phyloP scores from a whole-genome alignment of 2,329 filamentous ascomycete genomes.

The Phaeosphaeria sp. region DNA sequence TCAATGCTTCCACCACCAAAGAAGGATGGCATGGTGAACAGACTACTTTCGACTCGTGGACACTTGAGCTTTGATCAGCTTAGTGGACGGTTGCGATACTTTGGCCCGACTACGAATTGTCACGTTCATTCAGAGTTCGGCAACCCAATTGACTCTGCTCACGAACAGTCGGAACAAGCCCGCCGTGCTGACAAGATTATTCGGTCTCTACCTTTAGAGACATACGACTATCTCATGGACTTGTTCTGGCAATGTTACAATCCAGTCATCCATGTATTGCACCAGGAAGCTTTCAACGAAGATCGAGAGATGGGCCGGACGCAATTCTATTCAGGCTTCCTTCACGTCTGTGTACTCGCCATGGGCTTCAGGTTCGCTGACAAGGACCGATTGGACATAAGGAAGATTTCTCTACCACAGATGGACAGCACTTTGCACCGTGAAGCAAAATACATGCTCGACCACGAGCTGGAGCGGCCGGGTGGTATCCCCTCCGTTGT shows the following conservation, averaged over 20 bases:
- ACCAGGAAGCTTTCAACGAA: conserved; percentile 58
- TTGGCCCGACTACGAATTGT: conserved; percentile 61
- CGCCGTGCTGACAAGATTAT: conserved; percentile 58
- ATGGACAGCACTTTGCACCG: conserved; percentile 61
- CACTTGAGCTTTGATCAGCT: conserved; percentile 61
- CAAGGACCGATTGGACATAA: conserved; percentile 57
- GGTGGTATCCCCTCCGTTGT: conserved; percentile 61
- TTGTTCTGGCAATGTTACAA: conserved; percentile 63
- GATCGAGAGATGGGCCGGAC: conserved; percentile 55
- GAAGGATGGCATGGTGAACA: conserved; percentile 58
- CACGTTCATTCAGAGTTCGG: conserved; percentile 56
- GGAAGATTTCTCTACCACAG: conserved; percentile 53
- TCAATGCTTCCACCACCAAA: conserved; percentile 46
- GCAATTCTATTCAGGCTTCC: conserved; percentile 60
- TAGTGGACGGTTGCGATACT: conserved; percentile 59
- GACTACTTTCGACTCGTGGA: conserved; percentile 57
- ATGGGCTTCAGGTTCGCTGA: conserved; percentile 62
- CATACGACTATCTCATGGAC: conserved; percentile 60
- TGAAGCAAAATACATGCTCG: conserved; percentile 62
- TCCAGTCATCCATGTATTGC: conserved; percentile 56
- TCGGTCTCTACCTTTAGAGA: conserved; percentile 53
- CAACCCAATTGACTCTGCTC: conserved; percentile 43
- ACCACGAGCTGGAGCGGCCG: conserved; percentile 60
- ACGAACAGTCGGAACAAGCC: conserved; percentile 55
- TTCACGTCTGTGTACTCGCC: conserved; percentile 60